These are phyloP conservation scores for Comarum palustre DNA, from an alignment of 306 rosid genomes.

Conservation along the genomic window DNA sequence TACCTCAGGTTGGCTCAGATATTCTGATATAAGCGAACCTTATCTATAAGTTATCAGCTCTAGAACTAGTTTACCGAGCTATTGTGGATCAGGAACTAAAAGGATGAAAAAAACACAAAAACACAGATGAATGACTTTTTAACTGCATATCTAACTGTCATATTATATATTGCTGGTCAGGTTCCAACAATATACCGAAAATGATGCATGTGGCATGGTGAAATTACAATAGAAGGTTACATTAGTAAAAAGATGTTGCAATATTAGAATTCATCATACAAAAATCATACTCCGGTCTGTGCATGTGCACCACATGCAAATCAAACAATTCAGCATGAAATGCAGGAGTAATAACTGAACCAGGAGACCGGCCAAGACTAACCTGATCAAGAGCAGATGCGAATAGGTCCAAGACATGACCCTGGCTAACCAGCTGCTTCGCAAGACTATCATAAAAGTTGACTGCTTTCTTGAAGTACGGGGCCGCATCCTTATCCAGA, in stretches of 20 bases:
- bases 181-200: not conserved
- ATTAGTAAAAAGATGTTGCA: not conserved
- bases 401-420: conserved; percentile 87
- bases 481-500: conserved; percentile 96
- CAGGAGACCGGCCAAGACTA: conserved; percentile 22
- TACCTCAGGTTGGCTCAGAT: not conserved
- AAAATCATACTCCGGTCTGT: not conserved
- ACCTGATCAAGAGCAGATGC: conserved; percentile 99
- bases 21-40: not conserved
- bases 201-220: not conserved
- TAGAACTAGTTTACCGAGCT: not conserved
- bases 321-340: not conserved
- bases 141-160: not conserved
- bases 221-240: not conserved
- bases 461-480: conserved; percentile 86
- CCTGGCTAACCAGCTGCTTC: conserved; percentile 90
- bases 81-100: not conserved
- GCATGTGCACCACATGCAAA: not conserved
- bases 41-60: not conserved
- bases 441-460: conserved; percentile 81
- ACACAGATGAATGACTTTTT: no score
- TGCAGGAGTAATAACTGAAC: conserved; percentile 20
- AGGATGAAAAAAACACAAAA: no score
- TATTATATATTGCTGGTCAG: not conserved
- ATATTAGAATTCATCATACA: not conserved